Conservation (phyloP, 345 rosid species). For the Sisymbrium irio region DNA sequence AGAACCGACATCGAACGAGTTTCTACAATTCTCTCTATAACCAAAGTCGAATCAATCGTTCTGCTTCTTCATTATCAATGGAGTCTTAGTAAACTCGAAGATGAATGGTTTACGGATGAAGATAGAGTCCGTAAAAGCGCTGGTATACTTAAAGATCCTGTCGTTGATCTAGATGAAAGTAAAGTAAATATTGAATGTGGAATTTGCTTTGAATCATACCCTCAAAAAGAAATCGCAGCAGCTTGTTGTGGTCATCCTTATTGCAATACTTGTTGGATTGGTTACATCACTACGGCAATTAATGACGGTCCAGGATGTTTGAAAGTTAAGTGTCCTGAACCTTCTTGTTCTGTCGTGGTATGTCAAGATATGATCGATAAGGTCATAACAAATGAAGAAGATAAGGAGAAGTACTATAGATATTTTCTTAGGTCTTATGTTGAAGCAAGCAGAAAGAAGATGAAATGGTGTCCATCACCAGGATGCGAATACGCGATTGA, state of each 20-base stretch:
- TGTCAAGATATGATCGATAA: constrained; percentile 28
- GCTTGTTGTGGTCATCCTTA: constrained; percentile 92
- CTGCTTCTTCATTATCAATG: constrained; percentile 69
- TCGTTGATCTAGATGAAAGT: constrained; percentile 30
- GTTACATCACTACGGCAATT: constrained; percentile 18
- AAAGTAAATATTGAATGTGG: constrained; percentile 58
- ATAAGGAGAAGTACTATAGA: constrained; percentile 13
- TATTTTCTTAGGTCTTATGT: constrained; percentile 50
- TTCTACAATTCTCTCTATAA: constrained; percentile 61
- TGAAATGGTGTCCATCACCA: constrained; percentile 96
- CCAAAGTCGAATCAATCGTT: constrained; percentile 47
- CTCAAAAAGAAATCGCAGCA: constrained; percentile 35
- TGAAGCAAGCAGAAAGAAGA: constrained; percentile 78
- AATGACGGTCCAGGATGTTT: constrained; percentile 18
- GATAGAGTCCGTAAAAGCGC: constrained; percentile 56
- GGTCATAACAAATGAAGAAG: not conserved
- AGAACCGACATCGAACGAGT: constrained; percentile 65
- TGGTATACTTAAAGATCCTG: constrained; percentile 60
- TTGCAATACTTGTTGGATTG: constrained; percentile 72
- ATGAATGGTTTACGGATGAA: constrained; percentile 89
- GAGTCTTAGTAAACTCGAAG: constrained; percentile 66
- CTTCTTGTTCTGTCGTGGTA: constrained; percentile 22
- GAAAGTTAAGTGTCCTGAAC: constrained; percentile 21
- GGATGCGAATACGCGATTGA: constrained; percentile 67
- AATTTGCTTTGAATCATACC: constrained; percentile 65